Base-by-base conservation (phyloP, 352 stramenopile genomes). In the Pythium sukuiense region DNA sequence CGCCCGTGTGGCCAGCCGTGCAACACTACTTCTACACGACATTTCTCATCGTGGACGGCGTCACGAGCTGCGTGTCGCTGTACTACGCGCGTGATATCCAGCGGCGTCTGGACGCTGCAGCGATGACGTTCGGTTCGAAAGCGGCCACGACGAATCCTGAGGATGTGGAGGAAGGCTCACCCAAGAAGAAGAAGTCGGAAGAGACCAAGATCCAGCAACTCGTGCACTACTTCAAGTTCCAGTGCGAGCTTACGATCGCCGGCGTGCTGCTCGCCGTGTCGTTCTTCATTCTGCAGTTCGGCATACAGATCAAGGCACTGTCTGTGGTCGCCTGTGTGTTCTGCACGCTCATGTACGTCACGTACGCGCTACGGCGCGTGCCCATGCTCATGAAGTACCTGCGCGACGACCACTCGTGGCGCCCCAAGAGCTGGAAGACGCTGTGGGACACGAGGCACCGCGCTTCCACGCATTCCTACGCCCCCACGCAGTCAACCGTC, bases 361-460 rank as follows among this genome's bases (percentile, higher is more conserved):
- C 41, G 18, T 62, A 62, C 56, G 56, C 56, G 26, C 41, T 62
- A 12, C 56, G 56, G 6, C 56, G 37, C 33, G 56, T 62, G 14
- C 56, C 56, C 18, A 62, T 62, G 56, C 41, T 62, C n/a, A 62
- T 62, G 56, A 62, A 62, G 16, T 62, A 62, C 56, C 29, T 62
- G 8, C 56, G 56, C 26, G 56, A 62, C 26, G 56, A 62, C 27
- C 56, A 62, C 27, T 52, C 37, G 37, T 62, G 56, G 56, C 29
- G 48, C 2, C 56, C 56, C 12, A 52, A 41, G 41, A 62, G 33
- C 26, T 62, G 37, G 37, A 29, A 41, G 24, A 52, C 48, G 9
- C 32, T 62, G 33, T 62, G 56, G 56, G 33, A 62, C 24, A 62
- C 56, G 33, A 46, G 35, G 32, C 24, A 60, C 55, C 30, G n/a